Conservation (phyloP, 306 rosid genomes). For the Abrus pulchellus region DNA sequence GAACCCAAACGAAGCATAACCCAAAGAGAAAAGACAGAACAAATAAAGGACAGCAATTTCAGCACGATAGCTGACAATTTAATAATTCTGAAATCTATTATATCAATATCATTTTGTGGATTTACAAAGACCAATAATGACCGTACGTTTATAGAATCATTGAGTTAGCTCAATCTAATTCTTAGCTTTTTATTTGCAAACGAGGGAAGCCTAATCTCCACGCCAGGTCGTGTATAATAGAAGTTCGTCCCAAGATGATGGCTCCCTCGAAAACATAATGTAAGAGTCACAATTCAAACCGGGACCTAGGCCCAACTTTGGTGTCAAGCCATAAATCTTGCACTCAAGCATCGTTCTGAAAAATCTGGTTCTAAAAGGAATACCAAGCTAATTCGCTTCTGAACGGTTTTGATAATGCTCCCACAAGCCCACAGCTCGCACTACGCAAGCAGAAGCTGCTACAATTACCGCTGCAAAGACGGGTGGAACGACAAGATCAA, state of each 20-base stretch:
- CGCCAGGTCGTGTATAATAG: background rate
- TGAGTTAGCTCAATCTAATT: background rate
- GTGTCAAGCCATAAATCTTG: too few relatives aligned
- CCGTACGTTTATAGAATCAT: background rate
- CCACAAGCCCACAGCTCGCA: slow-evolving; percentile 71
- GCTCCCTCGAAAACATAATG: too few relatives aligned
- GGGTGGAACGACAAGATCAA: slow-evolving; percentile 80
- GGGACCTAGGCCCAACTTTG: too few relatives aligned
- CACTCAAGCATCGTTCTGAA: background rate
- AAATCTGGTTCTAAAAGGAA: background rate
- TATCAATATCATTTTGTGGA: slow-evolving; percentile 7
- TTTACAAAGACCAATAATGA: slow-evolving; percentile 7
- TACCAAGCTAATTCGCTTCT: background rate
- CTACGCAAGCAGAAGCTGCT: slow-evolving; percentile 73
- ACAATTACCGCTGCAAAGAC: slow-evolving; percentile 79
- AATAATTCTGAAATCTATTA: slow-evolving; percentile 23
- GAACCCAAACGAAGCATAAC: background rate
- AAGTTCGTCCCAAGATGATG: background rate
- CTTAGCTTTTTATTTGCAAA: background rate
- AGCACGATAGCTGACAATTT: background rate
- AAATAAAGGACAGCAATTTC: slow-evolving; percentile 23
- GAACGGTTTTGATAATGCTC: slow-evolving; percentile 48
- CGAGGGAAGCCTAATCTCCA: background rate
- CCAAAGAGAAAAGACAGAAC: background rate
- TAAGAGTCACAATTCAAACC: too few relatives aligned